A percentile compares a stretch with the other conserved stretches of the same genome.
Conservation (phyloP, 176 grass and related monocot species). For the Avena insularis region DNA sequence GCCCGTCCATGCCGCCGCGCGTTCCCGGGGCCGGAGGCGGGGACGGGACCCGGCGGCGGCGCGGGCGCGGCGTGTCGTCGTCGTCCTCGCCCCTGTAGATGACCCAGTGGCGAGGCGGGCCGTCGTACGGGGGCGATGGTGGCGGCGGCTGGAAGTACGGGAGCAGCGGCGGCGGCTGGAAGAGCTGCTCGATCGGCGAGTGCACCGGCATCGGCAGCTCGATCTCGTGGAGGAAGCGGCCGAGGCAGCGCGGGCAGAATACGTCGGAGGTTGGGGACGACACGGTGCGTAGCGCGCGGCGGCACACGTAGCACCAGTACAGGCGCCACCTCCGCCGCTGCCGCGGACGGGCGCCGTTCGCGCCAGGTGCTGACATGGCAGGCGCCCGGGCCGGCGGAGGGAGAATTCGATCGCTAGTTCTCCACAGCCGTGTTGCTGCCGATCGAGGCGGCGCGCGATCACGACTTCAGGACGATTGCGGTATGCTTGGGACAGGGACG, state of each 20-base stretch:
- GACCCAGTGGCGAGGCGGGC: slow-evolving; percentile 46
- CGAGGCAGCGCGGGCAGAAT: slow-evolving; percentile 86
- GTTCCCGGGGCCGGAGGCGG: too few relatives aligned
- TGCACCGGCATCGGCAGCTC: slow-evolving; percentile 53
- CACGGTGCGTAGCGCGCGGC: slow-evolving; percentile 51
- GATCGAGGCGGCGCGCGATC: not conserved
- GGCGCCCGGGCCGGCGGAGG: not conserved
- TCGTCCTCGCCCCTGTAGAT: slow-evolving; percentile 30
- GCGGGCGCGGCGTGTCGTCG: not conserved
- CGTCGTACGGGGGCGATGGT: slow-evolving; percentile 53
- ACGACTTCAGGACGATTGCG: not conserved
- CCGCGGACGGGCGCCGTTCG: not conserved
- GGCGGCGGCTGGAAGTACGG: slow-evolving; percentile 8
- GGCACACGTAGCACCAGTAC: slow-evolving; percentile 91
- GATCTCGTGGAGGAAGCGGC: slow-evolving; percentile 90
- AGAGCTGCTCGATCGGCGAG: slow-evolving; percentile 41
- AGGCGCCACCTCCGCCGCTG: slow-evolving; percentile 64
- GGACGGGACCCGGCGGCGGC: not conserved
- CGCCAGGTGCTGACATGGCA: slow-evolving; percentile 33
- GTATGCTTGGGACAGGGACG: not conserved
- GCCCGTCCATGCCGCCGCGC: too few relatives aligned
- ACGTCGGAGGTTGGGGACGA: slow-evolving; percentile 57
- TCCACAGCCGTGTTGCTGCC: not conserved
- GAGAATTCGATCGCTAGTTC: too few relatives aligned
- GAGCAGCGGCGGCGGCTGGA: slow-evolving; percentile 43